These are phyloP conservation scores for Talaromyces liani DNA, from an alignment of 495 filamentous ascomycete species.

Conservation along the genomic window DNA sequence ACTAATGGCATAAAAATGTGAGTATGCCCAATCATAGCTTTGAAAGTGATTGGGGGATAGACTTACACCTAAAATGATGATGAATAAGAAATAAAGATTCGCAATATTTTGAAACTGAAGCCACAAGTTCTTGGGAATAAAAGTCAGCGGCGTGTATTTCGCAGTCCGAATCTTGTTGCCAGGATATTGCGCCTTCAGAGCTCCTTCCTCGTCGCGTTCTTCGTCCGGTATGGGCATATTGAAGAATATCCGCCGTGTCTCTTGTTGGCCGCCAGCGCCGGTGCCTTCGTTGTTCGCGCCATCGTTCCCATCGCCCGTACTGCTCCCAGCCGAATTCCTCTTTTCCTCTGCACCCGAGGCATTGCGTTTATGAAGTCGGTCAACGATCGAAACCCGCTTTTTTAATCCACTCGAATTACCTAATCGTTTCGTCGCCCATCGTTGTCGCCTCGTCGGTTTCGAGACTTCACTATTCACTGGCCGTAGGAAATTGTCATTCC, in stretches of 20 bases:
- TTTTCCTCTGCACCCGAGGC: conserved; percentile 61
- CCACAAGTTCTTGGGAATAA: conserved; percentile 96
- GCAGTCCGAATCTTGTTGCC: conserved; percentile 97
- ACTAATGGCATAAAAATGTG: conserved; percentile 42
- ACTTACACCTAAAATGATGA: conserved; percentile 89
- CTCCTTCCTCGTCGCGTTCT: conserved; percentile 78
- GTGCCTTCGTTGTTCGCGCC: conserved; percentile 29
- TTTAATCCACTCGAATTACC: conserved; percentile 61
- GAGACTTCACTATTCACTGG: conserved; percentile 43
- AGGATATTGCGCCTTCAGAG: conserved; percentile 59
- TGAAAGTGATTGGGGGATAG: neutral
- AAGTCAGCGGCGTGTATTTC: conserved; percentile 93
- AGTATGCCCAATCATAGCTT: neutral
- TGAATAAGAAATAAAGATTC: conserved; percentile 96
- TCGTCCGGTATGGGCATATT: conserved; percentile 72
- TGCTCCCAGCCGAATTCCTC: conserved; percentile 46
- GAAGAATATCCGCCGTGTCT: conserved; percentile 65
- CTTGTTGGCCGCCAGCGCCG: conserved; percentile 20
- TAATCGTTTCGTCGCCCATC: conserved; percentile 90
- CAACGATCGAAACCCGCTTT: conserved; percentile 81
- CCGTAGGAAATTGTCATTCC: conserved; percentile 14
- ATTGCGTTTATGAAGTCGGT: conserved; percentile 61
- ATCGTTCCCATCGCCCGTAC: conserved; percentile 18
- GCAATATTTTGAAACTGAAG: conserved; percentile 98
- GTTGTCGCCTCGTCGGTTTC: conserved; percentile 60